Evolutionary conservation across 140 eudicot species (phyloP).

Genomic region (Senecio squalidus): DNA sequence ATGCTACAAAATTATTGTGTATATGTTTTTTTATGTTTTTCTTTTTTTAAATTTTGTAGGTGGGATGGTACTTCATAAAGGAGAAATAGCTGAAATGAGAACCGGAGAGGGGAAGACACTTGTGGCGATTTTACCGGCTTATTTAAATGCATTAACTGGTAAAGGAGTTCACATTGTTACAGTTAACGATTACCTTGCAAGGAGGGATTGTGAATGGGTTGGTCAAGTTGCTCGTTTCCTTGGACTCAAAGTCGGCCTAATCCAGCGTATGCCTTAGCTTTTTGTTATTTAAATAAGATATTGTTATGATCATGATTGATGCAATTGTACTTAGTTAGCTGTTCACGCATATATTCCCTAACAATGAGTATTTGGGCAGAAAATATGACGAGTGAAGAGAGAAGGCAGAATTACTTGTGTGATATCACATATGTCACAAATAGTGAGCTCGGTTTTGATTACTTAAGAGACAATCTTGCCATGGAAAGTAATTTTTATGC

Average conservation of each 20-base stretch:
- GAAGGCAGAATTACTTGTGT: constrained; percentile 93
- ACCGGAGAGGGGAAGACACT: constrained; percentile 99
- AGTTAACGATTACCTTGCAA: constrained; percentile 92
- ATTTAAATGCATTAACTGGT: constrained; percentile 86
- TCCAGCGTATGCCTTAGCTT: constrained; percentile 73
- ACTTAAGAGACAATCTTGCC: constrained; percentile 98
- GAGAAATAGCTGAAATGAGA: constrained; percentile 99
- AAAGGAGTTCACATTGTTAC: constrained; percentile 96
- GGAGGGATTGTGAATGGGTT: constrained; percentile 99
- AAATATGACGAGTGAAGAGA: constrained; percentile 92
- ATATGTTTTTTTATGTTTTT: not conserved
- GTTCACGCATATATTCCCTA: constrained; percentile 11
- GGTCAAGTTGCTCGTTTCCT: constrained; percentile 99
- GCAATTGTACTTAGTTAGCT: too few species aligned
- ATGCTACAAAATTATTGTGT: not conserved
- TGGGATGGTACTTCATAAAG: constrained; percentile 97
- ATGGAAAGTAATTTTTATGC: constrained; percentile 81
- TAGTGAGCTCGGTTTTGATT: constrained; percentile 98
- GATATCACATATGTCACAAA: constrained; percentile 98
- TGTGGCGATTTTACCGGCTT: constrained; percentile 96
- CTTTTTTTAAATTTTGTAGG: constrained; percentile 35
- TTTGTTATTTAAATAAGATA: not conserved
- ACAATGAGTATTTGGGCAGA: constrained; percentile 48
- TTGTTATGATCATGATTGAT: not conserved
- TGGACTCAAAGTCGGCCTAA: constrained; percentile 92